These are phyloP conservation scores for Trapa incisa DNA, from an alignment of 345 rosid genomes.

Conservation along the genomic window DNA sequence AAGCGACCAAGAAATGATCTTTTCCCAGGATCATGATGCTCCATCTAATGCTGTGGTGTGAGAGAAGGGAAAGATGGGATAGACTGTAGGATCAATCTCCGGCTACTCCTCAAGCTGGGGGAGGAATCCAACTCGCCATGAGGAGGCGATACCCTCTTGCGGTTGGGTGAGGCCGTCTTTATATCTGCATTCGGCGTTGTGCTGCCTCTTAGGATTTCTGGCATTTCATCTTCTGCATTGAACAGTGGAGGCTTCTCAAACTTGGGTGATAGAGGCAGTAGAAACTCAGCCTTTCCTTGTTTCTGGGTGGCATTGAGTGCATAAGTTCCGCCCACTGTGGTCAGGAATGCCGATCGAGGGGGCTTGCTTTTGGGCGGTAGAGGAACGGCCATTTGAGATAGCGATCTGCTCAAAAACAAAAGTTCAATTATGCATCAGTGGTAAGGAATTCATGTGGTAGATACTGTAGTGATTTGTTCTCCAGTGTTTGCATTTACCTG, in stretches of 20 bases:
- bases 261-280: slow-evolving; percentile 27
- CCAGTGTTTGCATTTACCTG: slow-evolving; percentile 32
- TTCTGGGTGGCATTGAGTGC: slow-evolving; percentile 20
- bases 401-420: slow-evolving; percentile 25
- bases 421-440: not conserved
- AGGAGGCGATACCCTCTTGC: slow-evolving; percentile 95
- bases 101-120: slow-evolving; percentile 53
- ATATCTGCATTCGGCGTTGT: slow-evolving; percentile 31
- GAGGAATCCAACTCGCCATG: slow-evolving; percentile 42
- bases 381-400: slow-evolving; percentile 58
- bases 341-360: slow-evolving; percentile 29
- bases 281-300: slow-evolving; percentile 31
- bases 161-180: slow-evolving; percentile 73
- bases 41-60: slow-evolving; percentile 57
- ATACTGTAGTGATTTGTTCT: not conserved
- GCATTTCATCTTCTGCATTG: slow-evolving; percentile 40
- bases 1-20: slow-evolving; percentile 1
- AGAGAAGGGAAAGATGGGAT: slow-evolving; percentile 96
- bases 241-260: slow-evolving; percentile 30
- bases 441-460: not conserved
- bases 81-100: slow-evolving; percentile 81
- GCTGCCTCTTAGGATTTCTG: slow-evolving; percentile 46
- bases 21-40: not conserved
- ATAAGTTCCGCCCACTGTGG: slow-evolving; percentile 32
- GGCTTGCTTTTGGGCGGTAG: slow-evolving; percentile 50